Conservation (phyloP, 306 rosid genomes). For the Quercus parvula region DNA sequence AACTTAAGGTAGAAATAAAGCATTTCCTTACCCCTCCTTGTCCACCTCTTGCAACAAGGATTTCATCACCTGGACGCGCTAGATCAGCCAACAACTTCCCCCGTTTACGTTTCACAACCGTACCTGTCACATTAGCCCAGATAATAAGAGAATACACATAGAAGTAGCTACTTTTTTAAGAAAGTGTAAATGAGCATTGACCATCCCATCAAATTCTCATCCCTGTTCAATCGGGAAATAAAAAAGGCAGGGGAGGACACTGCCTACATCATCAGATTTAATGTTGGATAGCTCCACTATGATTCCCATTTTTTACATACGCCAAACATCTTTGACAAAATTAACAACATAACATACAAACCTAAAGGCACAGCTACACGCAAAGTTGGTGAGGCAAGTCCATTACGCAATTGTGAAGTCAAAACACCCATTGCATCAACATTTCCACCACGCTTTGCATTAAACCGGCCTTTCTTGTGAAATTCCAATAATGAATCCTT, state of each 20-base stretch:
- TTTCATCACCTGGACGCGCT: slow-evolving; percentile 72
- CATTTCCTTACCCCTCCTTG: slow-evolving; percentile 85
- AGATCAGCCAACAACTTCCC: slow-evolving; percentile 88
- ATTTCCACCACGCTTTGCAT: slow-evolving; percentile 85
- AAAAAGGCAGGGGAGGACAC: neutral
- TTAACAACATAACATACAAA: slow-evolving; percentile 40
- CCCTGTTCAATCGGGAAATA: neutral
- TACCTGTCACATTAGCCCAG: slow-evolving; percentile 51
- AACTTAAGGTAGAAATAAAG: neutral
- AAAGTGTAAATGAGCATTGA: neutral
- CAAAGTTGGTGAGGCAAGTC: slow-evolving; percentile 58
- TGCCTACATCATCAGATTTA: neutral
- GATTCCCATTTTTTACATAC: neutral
- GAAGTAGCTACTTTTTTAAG: neutral
- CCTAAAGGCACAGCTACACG: slow-evolving; percentile 97
- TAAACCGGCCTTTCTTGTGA: slow-evolving; percentile 45
- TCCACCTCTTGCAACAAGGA: slow-evolving; percentile 92
- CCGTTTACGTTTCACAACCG: slow-evolving; percentile 78
- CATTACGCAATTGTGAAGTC: slow-evolving; percentile 58
- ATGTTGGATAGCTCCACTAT: neutral
- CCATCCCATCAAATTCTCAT: neutral
- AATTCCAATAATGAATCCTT: slow-evolving; percentile 65
- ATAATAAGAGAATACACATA: neutral
- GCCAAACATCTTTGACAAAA: neutral
- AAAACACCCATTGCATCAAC: slow-evolving; percentile 81